These are phyloP conservation scores for Lumnitzera littorea DNA, from an alignment of 345 rosid genomes.

Conservation along the genomic window DNA sequence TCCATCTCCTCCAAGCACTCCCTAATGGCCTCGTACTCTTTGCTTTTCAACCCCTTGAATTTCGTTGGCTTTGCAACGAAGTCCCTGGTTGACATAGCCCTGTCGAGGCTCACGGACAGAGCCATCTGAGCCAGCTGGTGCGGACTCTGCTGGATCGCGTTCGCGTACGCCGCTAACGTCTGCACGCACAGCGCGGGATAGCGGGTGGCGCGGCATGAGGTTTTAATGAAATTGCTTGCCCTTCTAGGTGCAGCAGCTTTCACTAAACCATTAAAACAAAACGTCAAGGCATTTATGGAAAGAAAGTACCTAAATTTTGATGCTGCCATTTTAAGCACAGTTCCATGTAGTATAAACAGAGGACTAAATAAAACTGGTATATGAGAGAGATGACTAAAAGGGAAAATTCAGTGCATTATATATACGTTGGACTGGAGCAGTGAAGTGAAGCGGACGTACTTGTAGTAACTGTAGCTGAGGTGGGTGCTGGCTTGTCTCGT, in stretches of 20 bases:
- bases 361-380: too few species aligned
- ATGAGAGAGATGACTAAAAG: too few species aligned
- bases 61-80: constrained; percentile 48
- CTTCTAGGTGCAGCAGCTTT: constrained; percentile 14
- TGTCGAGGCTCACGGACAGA: constrained; percentile 48
- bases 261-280: too few species aligned
- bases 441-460: too few species aligned
- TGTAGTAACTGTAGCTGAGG: too few species aligned
- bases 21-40: constrained; percentile 50
- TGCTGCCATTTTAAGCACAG: too few species aligned
- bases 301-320: too few species aligned
- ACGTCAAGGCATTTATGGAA: too few species aligned
- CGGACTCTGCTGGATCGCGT: constrained; percentile 52
- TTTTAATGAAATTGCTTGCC: constrained; percentile 34
- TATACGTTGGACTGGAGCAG: too few species aligned
- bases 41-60: constrained; percentile 45
- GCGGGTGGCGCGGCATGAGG: constrained; percentile 52
- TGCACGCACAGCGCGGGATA: constrained; percentile 61
- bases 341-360: too few species aligned
- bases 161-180: constrained; percentile 50
- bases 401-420: too few species aligned
- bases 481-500: too few species aligned
- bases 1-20: constrained; percentile 70
- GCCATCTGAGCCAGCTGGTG: constrained; percentile 65
- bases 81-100: constrained; percentile 45